Conservation (phyloP, 2,329 filamentous ascomycete species). For the Aspergillus latus region DNA sequence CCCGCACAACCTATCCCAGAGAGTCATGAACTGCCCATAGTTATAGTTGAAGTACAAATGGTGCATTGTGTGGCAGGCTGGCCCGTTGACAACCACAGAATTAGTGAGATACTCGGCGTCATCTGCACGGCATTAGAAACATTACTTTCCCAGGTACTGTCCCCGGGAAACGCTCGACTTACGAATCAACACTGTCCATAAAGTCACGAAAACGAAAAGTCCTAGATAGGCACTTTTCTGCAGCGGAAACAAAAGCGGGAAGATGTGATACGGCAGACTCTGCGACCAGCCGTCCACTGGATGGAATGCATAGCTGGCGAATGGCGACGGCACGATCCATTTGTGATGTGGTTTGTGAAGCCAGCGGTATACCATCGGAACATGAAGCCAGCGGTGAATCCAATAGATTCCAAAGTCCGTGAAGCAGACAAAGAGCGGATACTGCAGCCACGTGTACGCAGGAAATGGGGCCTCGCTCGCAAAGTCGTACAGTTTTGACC, state of each 20-base stretch:
- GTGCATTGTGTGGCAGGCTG: slow-evolving; percentile 93
- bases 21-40: slow-evolving; percentile 90
- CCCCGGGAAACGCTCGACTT: slow-evolving; percentile 15
- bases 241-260: slow-evolving; percentile 85
- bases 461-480: slow-evolving; percentile 68
- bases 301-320: slow-evolving; percentile 89
- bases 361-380: slow-evolving; percentile 75
- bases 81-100: slow-evolving; percentile 83
- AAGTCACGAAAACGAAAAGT: slow-evolving; percentile 86
- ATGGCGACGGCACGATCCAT: slow-evolving; percentile 98
- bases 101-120: slow-evolving; percentile 91
- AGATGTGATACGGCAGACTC: slow-evolving; percentile 86
- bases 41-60: slow-evolving; percentile 89
- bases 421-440: slow-evolving; percentile 81
- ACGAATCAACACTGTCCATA: slow-evolving; percentile 91
- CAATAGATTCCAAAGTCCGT: slow-evolving; percentile 88
- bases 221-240: slow-evolving; percentile 84
- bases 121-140: slow-evolving; percentile 42
- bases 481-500: slow-evolving; percentile 80
- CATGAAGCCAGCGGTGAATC: slow-evolving; percentile 82
- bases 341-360: slow-evolving; percentile 98
- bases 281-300: slow-evolving; percentile 87
- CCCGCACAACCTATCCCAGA: slow-evolving; percentile 85
- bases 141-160: neutral
- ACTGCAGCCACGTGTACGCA: slow-evolving; percentile 78